Conservation (phyloP, 306 rosid species). For the Cicer bijugum region DNA sequence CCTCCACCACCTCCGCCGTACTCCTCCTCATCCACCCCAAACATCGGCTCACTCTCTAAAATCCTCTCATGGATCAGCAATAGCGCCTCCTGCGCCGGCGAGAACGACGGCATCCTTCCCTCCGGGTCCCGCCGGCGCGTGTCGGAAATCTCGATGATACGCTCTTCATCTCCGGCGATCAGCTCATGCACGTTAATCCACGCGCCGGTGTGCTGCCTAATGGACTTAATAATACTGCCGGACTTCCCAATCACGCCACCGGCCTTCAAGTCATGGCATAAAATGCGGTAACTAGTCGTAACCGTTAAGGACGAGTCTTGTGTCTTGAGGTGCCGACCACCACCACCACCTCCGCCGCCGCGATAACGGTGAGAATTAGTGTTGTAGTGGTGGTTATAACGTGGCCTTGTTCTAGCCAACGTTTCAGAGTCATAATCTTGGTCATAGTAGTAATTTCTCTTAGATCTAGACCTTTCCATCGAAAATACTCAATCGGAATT, state of each 20-base stretch:
- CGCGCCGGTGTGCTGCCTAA: conserved; percentile 97
- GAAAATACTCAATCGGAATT: background rate
- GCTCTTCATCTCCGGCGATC: conserved; percentile 83
- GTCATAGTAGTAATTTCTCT: conserved; percentile 89
- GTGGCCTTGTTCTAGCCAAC: conserved; percentile 74
- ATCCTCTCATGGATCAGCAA: conserved; percentile 85
- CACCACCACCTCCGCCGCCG: conserved; percentile 51
- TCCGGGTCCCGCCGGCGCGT: conserved; percentile 97
- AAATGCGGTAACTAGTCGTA: conserved; percentile 80
- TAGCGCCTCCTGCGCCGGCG: conserved; percentile 97
- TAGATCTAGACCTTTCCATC: conserved; percentile 99
- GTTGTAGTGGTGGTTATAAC: conserved; percentile 79
- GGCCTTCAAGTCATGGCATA: conserved; percentile 87
- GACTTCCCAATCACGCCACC: conserved; percentile 99
- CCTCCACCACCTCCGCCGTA: conserved; percentile 58
- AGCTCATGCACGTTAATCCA: conserved; percentile 99
- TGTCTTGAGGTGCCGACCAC: conserved; percentile 54
- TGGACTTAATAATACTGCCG: conserved; percentile 90
- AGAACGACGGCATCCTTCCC: conserved; percentile 88
- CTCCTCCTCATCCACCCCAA: conserved; percentile 64
- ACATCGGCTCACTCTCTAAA: conserved; percentile 76
- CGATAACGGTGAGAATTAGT: conserved; percentile 59
- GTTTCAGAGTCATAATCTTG: conserved; percentile 91
- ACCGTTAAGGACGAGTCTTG: conserved; percentile 63
- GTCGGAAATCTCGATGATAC: conserved; percentile 92